Evolutionary conservation across 176 grass and related monocot species (phyloP).

Genomic region (Olyra latifolia): DNA sequence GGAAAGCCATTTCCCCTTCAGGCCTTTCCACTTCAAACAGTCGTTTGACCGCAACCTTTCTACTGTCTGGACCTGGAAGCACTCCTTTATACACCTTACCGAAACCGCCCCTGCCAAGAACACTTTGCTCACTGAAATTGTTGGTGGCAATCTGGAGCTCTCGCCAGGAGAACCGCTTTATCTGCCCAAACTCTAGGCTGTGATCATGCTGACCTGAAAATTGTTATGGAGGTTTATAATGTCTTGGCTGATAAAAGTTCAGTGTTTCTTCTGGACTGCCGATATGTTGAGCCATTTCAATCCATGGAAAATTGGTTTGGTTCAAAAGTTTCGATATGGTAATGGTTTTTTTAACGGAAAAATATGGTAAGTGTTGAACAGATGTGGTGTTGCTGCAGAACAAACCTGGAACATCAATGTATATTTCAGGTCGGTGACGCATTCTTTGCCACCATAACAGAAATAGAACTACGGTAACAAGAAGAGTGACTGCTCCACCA

Average conservation of each 20-base stretch:
- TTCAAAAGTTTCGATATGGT: neutral
- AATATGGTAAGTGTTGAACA: neutral
- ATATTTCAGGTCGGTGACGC: slow-evolving; percentile 48
- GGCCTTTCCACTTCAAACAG: slow-evolving; percentile 38
- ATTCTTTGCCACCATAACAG: slow-evolving; percentile 61
- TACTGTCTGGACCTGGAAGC: slow-evolving; percentile 56
- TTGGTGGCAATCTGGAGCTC: slow-evolving; percentile 85
- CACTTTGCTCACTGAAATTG: slow-evolving; percentile 64
- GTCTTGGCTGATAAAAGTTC: neutral
- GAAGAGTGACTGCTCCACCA: slow-evolving; percentile 45
- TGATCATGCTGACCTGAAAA: slow-evolving; percentile 68
- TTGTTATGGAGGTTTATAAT: slow-evolving; percentile 15
- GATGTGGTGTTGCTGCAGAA: neutral
- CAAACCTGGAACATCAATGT: slow-evolving; percentile 82
- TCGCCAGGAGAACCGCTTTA: slow-evolving; percentile 74
- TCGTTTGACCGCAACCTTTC: slow-evolving; percentile 70
- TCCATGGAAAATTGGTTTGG: neutral
- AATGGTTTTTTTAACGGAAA: too few relatives aligned
- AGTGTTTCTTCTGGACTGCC: slow-evolving; percentile 8
- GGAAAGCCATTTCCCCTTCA: slow-evolving; percentile 74
- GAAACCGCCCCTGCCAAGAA: slow-evolving; percentile 90
- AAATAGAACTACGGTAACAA: slow-evolving; percentile 45
- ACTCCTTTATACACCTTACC: slow-evolving; percentile 88
- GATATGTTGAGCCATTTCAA: slow-evolving; percentile 10
- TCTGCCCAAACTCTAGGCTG: slow-evolving; percentile 75